A percentile compares a stretch with the other conserved stretches of the same genome.
These are phyloP conservation scores for Fusarium proliferatum DNA, from an alignment of 2,329 filamentous ascomycete genomes.

Conservation along the genomic window DNA sequence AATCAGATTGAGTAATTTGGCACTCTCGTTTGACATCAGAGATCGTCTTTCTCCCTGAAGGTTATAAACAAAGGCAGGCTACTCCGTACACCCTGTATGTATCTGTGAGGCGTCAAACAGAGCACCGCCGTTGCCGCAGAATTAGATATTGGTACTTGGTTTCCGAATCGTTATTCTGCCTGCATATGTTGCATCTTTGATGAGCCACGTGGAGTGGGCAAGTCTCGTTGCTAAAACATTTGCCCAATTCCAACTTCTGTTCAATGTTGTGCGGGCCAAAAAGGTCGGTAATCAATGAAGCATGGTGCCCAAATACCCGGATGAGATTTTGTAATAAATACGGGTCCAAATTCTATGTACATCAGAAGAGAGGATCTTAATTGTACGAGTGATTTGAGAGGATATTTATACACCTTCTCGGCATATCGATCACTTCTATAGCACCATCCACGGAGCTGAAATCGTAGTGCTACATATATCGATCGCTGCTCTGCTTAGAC, in stretches of 20 bases:
- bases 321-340: neutral
- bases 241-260: neutral
- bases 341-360: neutral
- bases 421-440: neutral
- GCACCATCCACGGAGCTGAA: neutral
- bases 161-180: neutral
- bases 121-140: neutral
- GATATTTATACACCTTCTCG: neutral
- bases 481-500: neutral
- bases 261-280: conserved; percentile 12
- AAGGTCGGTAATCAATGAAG: conserved; percentile 8
- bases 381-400: neutral
- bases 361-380: neutral
- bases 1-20: neutral
- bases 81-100: neutral
- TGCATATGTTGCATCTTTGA: neutral
- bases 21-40: neutral
- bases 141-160: neutral
- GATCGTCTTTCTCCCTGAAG: neutral
- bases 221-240: conserved; percentile 32
- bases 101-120: neutral
- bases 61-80: neutral
- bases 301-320: neutral
- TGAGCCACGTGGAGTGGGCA: conserved; percentile 18
- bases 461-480: neutral